These are phyloP conservation scores for Daldinia concentrica DNA, from an alignment of 495 filamentous ascomycete genomes.

Conservation along the genomic window DNA sequence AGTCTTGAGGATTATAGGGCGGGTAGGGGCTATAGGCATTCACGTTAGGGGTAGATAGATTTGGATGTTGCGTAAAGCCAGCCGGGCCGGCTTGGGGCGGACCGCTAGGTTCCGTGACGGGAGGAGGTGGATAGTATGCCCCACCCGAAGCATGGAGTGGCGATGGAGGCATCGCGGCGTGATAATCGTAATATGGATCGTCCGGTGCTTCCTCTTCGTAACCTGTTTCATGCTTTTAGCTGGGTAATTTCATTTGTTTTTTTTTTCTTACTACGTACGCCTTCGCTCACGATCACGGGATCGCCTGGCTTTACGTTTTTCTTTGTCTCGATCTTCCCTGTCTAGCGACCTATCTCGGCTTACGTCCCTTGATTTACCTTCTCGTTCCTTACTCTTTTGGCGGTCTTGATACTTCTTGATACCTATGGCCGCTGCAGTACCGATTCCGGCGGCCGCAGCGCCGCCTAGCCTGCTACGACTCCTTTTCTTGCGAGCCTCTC, in stretches of 20 bases:
- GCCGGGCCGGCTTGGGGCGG: slow-evolving; percentile 32
- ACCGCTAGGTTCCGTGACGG: slow-evolving; percentile 11
- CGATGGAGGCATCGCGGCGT: slow-evolving; percentile 52
- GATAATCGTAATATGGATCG: slow-evolving; percentile 49
- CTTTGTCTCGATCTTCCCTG: slow-evolving; percentile 34
- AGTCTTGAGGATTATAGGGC: slow-evolving; percentile 52
- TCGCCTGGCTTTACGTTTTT: slow-evolving; percentile 36
- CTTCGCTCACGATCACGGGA: slow-evolving; percentile 54
- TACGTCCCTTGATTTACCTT: slow-evolving; percentile 44
- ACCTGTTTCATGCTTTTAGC: slow-evolving; percentile 45
- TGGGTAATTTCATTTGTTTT: not conserved
- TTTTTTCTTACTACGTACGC: slow-evolving; percentile 48
- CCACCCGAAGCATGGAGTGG: slow-evolving; percentile 64
- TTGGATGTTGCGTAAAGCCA: slow-evolving; percentile 55
- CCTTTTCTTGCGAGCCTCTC: slow-evolving; percentile 64
- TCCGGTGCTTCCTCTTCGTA: slow-evolving; percentile 54
- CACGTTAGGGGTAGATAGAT: slow-evolving; percentile 50
- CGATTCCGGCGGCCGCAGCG: slow-evolving; percentile 73
- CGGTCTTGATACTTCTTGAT: slow-evolving; percentile 68
- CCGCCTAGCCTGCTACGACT: slow-evolving; percentile 70
- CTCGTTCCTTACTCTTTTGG: slow-evolving; percentile 52
- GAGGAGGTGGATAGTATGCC: slow-evolving; percentile 54
- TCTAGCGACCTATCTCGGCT: slow-evolving; percentile 41
- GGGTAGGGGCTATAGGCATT: slow-evolving; percentile 45
- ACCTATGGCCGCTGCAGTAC: slow-evolving; percentile 79